Base-by-base conservation (phyloP, 371 early-diverging fungal species). In the Mortierella sp. region DNA sequence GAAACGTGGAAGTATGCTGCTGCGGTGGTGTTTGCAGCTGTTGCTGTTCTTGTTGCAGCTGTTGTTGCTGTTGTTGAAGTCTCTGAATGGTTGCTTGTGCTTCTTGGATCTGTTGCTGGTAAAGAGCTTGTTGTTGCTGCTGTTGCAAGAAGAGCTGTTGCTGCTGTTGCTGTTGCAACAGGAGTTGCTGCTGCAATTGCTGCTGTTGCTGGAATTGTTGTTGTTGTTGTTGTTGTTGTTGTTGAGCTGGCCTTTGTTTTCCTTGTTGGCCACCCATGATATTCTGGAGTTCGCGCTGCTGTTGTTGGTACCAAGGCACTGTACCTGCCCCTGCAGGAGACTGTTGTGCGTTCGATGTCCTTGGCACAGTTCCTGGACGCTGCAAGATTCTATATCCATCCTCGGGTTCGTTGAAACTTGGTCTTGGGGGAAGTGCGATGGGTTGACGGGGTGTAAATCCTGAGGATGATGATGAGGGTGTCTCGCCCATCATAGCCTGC, bases 261-360 rank as follows among this genome's bases (percentile, higher is more conserved):
- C 19, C 53, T n/a, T 56, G 60, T 34, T 59, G 55, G n/a, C 52
- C 37, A 21, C 78, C 78, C 50, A 78, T 66, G 67, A 78, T 70
- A 42, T 34, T 50, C 24, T 78, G 78, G n/a, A 78, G 62, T 32
- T 78, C 70, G 7, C 78, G 63, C 9, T 78, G 78, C 26, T 78
- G 78, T 32, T 78, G 78, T 30, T 66, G 70, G 30, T 78, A 78
- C 78, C 78, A 78, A 23, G 78, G 78, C 9, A 78, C 57, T 9
- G 76, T 56, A 12, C 64, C 63, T 26, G 64, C 19, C 5, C 31
- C 60, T 42, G 64, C 61, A 1, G 53, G 17, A 1, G 56, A n/a
- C 3, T 54, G 46, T 6, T 44, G 56, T 19, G 34, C 12, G 1
- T 4, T 21, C 1, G 37, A 48, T 8, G 49, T 24, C 17, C 41